Percentiles rank a stretch among this genome's conserved stretches.
Conservation (phyloP, 805 yeast species). For the Saccharomycodes ludwigii region DNA sequence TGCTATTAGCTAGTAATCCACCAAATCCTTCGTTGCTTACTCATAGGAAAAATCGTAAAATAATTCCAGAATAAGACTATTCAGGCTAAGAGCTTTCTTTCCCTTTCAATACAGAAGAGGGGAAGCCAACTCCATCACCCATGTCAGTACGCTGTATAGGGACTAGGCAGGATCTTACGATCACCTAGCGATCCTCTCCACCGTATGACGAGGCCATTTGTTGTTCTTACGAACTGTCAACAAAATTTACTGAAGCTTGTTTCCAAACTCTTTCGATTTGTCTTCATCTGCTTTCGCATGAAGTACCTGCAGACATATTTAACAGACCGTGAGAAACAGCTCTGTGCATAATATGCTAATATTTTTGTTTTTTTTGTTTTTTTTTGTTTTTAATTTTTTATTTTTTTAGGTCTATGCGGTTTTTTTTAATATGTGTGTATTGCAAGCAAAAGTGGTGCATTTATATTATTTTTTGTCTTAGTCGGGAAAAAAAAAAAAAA, state of each 20-base stretch:
- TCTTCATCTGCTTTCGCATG: conserved; percentile 21
- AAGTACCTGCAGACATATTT: conserved; percentile 12
- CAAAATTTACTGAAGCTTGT: conserved; percentile 16
- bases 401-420: too few relatives aligned
- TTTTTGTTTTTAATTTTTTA: too few relatives aligned
- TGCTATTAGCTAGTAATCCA: conserved; percentile 23
- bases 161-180: conserved; percentile 19
- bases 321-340: too few relatives aligned
- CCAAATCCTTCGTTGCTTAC: conserved; percentile 25
- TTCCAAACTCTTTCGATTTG: conserved; percentile 21
- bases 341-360: too few relatives aligned
- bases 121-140: conserved; percentile 12
- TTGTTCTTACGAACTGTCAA: conserved; percentile 14
- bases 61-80: conserved; percentile 21
- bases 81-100: conserved; percentile 14
- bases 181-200: conserved; percentile 24
- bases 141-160: conserved; percentile 21
- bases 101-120: conserved; percentile 1
- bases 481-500: too few relatives aligned
- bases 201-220: conserved; percentile 22
- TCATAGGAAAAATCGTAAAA: conserved; percentile 20
- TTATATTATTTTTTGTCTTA: too few relatives aligned
- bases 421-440: too few relatives aligned
- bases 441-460: too few relatives aligned
- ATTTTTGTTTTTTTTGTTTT: too few relatives aligned